phyloP scores from a whole-genome alignment of 306 rosid genomes.

The barrel medic (Medicago truncatula) region MtrunA17r5.0-ANR NC_053048.1:38472501-38473000 shows the following conservation, averaged over 20 bases:
- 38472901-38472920: constrained; percentile 33
- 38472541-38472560: background rate
- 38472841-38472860: too few relatives aligned
- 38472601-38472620: background rate
- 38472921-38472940: background rate
- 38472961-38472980: constrained; percentile 5
- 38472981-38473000: constrained; percentile 16
- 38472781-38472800: too few relatives aligned
- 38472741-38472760: background rate
- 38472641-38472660: background rate
- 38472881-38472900: constrained; percentile 5
- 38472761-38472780: background rate
- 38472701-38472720: too few relatives aligned
- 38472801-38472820: too few relatives aligned
- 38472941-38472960: constrained; percentile 8
- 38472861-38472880: background rate
- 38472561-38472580: background rate
- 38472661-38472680: background rate
- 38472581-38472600: background rate
- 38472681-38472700: too few relatives aligned
- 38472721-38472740: background rate
- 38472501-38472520: background rate
- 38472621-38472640: background rate
- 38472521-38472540: background rate
- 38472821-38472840: too few relatives aligned